These are phyloP conservation scores for Tagetes patula DNA, from an alignment of 129 eudicot genomes.

Conservation along the genomic window DNA sequence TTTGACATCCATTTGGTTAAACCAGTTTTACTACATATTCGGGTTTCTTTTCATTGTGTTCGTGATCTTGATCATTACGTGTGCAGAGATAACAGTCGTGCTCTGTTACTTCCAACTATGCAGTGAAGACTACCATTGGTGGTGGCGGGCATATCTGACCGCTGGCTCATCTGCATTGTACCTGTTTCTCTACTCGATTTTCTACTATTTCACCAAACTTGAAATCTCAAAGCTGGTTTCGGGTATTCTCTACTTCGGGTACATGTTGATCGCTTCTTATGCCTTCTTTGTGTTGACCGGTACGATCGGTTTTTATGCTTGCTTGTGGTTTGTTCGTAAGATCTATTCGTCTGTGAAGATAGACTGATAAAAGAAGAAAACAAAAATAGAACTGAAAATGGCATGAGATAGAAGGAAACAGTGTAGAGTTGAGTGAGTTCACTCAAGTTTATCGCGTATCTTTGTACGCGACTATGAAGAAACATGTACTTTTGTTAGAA, in stretches of 20 bases:
- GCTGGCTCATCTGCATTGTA: constrained; percentile 85
- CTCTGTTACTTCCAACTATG: constrained; percentile 88
- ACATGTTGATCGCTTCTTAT: constrained; percentile 73
- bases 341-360: constrained; percentile 85
- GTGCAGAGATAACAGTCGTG: constrained; percentile 80
- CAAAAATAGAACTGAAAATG: not conserved
- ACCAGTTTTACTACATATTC: constrained; percentile 89
- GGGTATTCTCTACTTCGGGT: constrained; percentile 77
- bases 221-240: constrained; percentile 80
- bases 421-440: constrained; percentile 35
- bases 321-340: constrained; percentile 83
- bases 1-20: constrained; percentile 82
- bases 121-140: constrained; percentile 91
- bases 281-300: constrained; percentile 89
- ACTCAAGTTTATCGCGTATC: constrained; percentile 1
- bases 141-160: constrained; percentile 93
- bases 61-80: constrained; percentile 73
- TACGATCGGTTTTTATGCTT: constrained; percentile 75
- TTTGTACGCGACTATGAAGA: constrained; percentile 24
- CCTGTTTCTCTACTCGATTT: constrained; percentile 79
- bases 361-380: constrained; percentile 41
- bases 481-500: constrained; percentile 7
- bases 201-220: constrained; percentile 79
- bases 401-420: constrained; percentile 23
- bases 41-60: constrained; percentile 90